These are phyloP conservation scores for Phytophthora sp. DNA, from an alignment of 352 stramenopile genomes.

Conservation along the genomic window DNA sequence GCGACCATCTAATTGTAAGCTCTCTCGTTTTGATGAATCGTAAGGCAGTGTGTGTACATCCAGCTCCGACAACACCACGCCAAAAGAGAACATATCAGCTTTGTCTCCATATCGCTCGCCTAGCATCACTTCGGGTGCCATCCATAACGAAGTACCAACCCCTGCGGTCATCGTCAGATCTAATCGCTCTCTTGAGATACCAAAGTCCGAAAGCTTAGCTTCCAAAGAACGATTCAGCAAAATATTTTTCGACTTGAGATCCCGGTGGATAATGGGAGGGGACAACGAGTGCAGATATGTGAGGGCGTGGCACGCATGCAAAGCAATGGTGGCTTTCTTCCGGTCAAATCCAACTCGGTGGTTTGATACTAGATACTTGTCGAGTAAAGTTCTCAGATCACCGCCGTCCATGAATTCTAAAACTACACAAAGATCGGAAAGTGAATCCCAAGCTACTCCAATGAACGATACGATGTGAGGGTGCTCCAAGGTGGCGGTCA, in stretches of 20 bases:
- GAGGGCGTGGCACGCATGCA: conserved; percentile 32
- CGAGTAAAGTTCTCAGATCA: conserved; percentile 43
- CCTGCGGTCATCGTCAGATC: conserved; percentile 31
- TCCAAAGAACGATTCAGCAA: conserved; percentile 41
- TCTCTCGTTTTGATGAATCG: conserved; percentile 38
- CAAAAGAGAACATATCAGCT: conserved; percentile 16
- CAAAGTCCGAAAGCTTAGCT: conserved; percentile 75
- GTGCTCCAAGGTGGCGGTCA: conserved; percentile 48
- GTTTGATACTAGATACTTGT: conserved; percentile 2
- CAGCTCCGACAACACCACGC: conserved; percentile 46
- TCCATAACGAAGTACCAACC: conserved; percentile 13
- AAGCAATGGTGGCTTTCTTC: conserved; percentile 34
- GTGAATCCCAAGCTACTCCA: conserved; percentile 50
- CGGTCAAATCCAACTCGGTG: conserved; percentile 22
- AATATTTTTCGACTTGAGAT: conserved; percentile 40
- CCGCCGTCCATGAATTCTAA: conserved; percentile 54
- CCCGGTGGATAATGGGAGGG: conserved; percentile 31
- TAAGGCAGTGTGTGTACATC: conserved; percentile 52
- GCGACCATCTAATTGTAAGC: neutral
- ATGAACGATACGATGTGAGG: conserved; percentile 60
- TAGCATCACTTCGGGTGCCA: conserved; percentile 12
- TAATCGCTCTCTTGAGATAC: conserved; percentile 48
- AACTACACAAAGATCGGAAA: conserved; percentile 50
- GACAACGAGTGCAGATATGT: conserved; percentile 25
- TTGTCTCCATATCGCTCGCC: conserved; percentile 9